Base-by-base conservation (phyloP, 345 rosid species). In the Fremontodendron californicum region DNA sequence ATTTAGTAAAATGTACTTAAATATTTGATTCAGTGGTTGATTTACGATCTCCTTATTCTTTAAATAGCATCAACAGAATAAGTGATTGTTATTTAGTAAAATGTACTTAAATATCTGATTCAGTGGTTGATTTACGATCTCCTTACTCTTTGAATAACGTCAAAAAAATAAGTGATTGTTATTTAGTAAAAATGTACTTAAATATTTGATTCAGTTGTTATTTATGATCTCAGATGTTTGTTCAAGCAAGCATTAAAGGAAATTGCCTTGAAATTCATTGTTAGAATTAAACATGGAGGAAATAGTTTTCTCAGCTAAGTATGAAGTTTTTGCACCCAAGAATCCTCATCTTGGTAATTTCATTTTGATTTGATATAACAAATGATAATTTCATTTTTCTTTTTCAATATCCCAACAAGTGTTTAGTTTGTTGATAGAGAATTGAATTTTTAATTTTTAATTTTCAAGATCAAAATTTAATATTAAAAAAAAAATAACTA, bases 221-320 rank as follows among this genome's bases (percentile, higher is more conserved):
- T n/a, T n/a, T n/a, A n/a, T n/a, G 82, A 88, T 90, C 46, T 88
- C 94, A 35, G 93, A 91, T 75, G 80, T 85, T 76, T 88, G 94
- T 81, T 88, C 89, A 7, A 86, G 84, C 79, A 77, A 83, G 78
- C 60, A 33, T 58, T 90, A n/a, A 93, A 87, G 82, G 96, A 88
- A 6, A 77, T 88, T 6, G 89, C 89, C 8, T 23, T 93, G 88
- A 82, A 80, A 40, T 93, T 86, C 69, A 81, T 92, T 23, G 87
- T 88, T 46, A 76, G 80, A 76, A n/a, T n/a, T n/a, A n/a, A 93
- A 91, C 85, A 83, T 93, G 80, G 95, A 93, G 52, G 97, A 90
- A 5, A 40, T 91, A 0, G 92, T 84, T 78, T 93, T 89, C 69
- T 84, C 97, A 4, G 61, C 90, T 4, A 89, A 84, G 75, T 93